Base-by-base conservation (phyloP, 164 flowering plant genomes). In the Echeveria elegans region DNA sequence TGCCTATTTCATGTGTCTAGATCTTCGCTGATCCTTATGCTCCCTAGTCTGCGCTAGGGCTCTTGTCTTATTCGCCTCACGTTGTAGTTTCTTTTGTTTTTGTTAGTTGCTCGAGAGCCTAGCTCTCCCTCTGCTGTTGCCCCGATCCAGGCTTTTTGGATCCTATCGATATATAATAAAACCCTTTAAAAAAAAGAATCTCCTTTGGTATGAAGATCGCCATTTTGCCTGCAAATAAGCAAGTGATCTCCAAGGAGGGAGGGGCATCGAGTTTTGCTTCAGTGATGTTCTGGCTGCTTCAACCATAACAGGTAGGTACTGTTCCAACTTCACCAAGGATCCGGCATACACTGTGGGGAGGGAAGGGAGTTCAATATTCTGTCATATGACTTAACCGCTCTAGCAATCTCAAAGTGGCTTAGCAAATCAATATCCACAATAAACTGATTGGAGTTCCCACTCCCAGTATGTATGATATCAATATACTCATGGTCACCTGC, bases 201-300 rank as follows among this genome's bases (percentile, higher is more conserved):
- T 69, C 70, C 96, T 81, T 72, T 81, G 73, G 76, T 80, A 82
- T 0, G 89, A 74, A 18, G 98, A 88, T 10, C 81, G 79, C 98
- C 98, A 92, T 69, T 92, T 92, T 0, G 93, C 83, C 76, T 90
- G 90, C 78, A 90, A 67, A 73, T 92, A 92, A 41, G 91, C 87
- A 12, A 90, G 82, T 15, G 98, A 90, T 73, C 98, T 85, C 96
- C 96, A 92, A 4, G 98, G 98, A 63, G 96, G 98, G 53, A 92
- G 79, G 53, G 96, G 98, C 98, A 92, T 92, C 16, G 94, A 90
- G 66, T 90, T 92, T 74, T 90, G 96, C 75, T 85, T 83, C 2
- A 92, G 83, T 38, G 98, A 92, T 36, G 79, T 78, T 71, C 75
- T 82, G 69, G 93, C 87, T 69, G 98, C 98, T 60, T 92, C 96